Percentiles rank a stretch among this genome's conserved stretches.
Conservation (phyloP, 495 filamentous ascomycete species). For the Paragyromitra xinjiangensis region DNA sequence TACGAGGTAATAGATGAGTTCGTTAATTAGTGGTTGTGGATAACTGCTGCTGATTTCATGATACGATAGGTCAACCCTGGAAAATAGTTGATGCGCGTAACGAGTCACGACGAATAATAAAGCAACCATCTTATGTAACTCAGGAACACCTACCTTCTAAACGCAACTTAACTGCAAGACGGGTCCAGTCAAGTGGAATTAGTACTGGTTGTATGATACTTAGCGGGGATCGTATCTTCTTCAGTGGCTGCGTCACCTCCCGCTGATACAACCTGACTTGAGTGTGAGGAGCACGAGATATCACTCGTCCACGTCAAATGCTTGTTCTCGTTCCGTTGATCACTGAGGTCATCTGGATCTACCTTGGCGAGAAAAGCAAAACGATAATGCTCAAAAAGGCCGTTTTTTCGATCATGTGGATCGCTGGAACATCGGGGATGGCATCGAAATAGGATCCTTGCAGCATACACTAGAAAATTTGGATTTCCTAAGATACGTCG, state of each 20-base stretch:
- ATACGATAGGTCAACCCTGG: background rate
- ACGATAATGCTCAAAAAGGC: background rate
- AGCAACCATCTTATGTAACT: background rate
- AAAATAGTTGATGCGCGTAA: background rate
- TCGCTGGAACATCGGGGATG: background rate
- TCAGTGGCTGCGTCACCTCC: slow-evolving; percentile 1
- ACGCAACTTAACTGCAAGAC: background rate
- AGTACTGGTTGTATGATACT: background rate
- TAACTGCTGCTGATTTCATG: background rate
- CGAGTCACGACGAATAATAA: background rate
- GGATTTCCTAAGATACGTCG: background rate
- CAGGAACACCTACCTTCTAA: background rate
- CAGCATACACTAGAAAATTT: background rate
- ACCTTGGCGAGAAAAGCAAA: background rate
- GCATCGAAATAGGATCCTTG: background rate
- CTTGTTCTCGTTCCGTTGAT: background rate
- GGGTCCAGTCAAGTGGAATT: background rate
- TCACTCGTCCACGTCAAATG: slow-evolving; percentile 4
- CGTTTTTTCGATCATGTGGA: background rate
- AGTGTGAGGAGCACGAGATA: background rate
- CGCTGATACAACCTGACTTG: background rate
- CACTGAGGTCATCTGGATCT: background rate
- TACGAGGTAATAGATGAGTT: background rate
- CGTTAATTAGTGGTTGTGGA: background rate
- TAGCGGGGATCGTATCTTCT: background rate